Conservation (phyloP, 2,329 filamentous ascomycete species). For the Trichoderma cornu-damae region DNA sequence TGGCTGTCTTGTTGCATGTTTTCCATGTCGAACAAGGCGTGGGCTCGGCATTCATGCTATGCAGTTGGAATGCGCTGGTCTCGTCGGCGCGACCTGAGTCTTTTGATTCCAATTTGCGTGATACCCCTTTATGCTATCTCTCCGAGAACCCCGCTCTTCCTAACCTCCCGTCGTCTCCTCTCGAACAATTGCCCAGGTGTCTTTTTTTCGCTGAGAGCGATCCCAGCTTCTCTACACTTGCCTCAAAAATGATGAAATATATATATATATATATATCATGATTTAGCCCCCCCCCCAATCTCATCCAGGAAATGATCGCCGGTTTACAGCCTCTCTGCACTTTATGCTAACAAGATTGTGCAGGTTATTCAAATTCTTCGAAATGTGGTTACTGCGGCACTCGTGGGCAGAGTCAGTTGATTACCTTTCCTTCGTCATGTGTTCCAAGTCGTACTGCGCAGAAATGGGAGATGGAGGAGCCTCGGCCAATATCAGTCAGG, state of each 20-base stretch:
- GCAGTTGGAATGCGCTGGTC: neutral
- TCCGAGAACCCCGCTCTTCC: constrained; percentile 2
- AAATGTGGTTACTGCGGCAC: constrained; percentile 51
- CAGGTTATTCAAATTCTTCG: constrained; percentile 49
- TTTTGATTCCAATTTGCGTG: neutral
- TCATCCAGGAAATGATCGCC: neutral
- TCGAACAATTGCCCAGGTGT: neutral
- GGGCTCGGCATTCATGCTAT: neutral
- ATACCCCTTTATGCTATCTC: neutral
- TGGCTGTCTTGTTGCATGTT: neutral
- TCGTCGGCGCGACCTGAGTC: neutral
- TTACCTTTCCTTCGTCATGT: constrained; percentile 31
- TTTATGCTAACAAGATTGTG: neutral
- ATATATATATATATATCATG: too few relatives aligned
- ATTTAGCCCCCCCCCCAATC: too few relatives aligned
- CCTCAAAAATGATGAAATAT: neutral
- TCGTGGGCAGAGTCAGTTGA: constrained; percentile 44
- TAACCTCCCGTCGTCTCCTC: neutral
- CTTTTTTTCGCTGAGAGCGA: neutral
- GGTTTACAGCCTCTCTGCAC: neutral
- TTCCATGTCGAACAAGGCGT: neutral
- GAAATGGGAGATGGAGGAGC: neutral
- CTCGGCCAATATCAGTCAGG: neutral
- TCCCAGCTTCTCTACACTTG: neutral
- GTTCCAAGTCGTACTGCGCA: neutral